Evolutionary conservation across 495 filamentous ascomycete genomes (phyloP).

Genomic region (Podospora tetraspora): DNA sequence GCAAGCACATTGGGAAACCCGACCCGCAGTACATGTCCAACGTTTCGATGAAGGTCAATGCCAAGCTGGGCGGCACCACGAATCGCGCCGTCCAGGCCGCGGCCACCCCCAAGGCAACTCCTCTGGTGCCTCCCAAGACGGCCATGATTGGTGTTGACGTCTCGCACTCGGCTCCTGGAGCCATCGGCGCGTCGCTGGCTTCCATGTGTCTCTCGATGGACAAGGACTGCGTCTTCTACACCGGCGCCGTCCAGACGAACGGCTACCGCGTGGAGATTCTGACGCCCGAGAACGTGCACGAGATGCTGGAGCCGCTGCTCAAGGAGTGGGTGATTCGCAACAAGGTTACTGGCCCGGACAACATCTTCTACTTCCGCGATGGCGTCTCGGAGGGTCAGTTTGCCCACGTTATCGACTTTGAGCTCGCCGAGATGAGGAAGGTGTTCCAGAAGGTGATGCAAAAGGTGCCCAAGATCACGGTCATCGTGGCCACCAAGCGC

Average conservation of each 20-base stretch:
- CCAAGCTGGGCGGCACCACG: slow-evolving; percentile 86
- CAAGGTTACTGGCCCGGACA: slow-evolving; percentile 44
- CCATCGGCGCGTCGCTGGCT: slow-evolving; percentile 65
- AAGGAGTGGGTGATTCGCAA: slow-evolving; percentile 57
- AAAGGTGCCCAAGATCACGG: slow-evolving; percentile 46
- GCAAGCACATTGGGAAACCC: slow-evolving; percentile 53
- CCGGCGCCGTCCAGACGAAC: slow-evolving; percentile 71
- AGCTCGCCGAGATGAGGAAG: slow-evolving; percentile 63
- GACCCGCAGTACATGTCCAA: slow-evolving; percentile 79
- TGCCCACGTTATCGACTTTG: slow-evolving; percentile 64
- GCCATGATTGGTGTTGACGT: slow-evolving; percentile 88
- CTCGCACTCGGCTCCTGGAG: slow-evolving; percentile 69
- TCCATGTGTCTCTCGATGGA: slow-evolving; percentile 83
- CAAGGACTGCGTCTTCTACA: slow-evolving; percentile 59
- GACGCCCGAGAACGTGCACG: slow-evolving; percentile 52
- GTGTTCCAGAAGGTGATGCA: slow-evolving; percentile 41
- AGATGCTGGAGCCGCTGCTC: slow-evolving; percentile 58
- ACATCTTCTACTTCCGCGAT: slow-evolving; percentile 91
- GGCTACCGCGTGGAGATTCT: slow-evolving; percentile 74
- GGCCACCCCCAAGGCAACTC: background rate
- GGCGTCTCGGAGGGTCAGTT: slow-evolving; percentile 89
- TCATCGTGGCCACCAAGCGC: slow-evolving; percentile 85
- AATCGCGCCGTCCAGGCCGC: slow-evolving; percentile 18
- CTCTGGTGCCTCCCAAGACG: slow-evolving; percentile 33
- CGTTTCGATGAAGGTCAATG: slow-evolving; percentile 89